phyloP scores from a whole-genome alignment of 371 early-diverging fungal species.

The Globomyces sp. region DNA sequence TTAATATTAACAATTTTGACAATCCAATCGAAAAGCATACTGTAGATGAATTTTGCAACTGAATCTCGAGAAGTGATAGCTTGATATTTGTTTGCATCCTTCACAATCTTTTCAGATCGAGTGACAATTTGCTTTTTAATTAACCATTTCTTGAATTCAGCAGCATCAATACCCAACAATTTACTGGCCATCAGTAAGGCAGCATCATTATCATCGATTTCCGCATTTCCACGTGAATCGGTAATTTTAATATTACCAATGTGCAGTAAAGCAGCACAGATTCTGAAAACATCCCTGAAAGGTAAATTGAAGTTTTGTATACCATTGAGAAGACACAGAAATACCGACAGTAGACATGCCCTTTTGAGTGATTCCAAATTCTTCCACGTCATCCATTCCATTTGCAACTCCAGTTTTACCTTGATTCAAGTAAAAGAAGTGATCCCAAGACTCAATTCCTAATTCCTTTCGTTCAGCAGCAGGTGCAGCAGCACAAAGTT shows the following conservation, averaged over 20 bases:
- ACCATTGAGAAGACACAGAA: slow-evolving; percentile 76
- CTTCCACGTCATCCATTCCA: slow-evolving; percentile 88
- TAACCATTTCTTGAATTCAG: slow-evolving; percentile 87
- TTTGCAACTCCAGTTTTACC: slow-evolving; percentile 77
- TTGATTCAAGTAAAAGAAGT: slow-evolving; percentile 85
- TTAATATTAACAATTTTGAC: slow-evolving; percentile 82
- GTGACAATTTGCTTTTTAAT: slow-evolving; percentile 84
- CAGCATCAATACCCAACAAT: slow-evolving; percentile 71
- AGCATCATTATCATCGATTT: slow-evolving; percentile 69
- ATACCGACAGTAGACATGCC: slow-evolving; percentile 86
- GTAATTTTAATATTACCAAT: slow-evolving; percentile 87
- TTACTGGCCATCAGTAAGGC: slow-evolving; percentile 63
- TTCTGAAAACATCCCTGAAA: slow-evolving; percentile 64
- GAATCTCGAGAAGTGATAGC: slow-evolving; percentile 86
- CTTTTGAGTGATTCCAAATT: slow-evolving; percentile 84
- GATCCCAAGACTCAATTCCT: slow-evolving; percentile 69
- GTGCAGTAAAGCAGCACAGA: slow-evolving; percentile 88
- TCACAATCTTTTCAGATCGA: slow-evolving; percentile 66
- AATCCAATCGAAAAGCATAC: slow-evolving; percentile 91
- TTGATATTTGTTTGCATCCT: slow-evolving; percentile 40
- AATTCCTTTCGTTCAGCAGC: slow-evolving; percentile 76
- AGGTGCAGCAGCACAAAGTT: slow-evolving; percentile 87
- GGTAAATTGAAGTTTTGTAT: slow-evolving; percentile 14
- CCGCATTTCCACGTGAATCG: slow-evolving; percentile 66
- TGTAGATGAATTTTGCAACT: slow-evolving; percentile 92